A percentile compares a stretch with the other conserved stretches of the same genome.
Conservation (phyloP, 495 filamentous ascomycete genomes). For the Rhizodiscina lignyota region DNA sequence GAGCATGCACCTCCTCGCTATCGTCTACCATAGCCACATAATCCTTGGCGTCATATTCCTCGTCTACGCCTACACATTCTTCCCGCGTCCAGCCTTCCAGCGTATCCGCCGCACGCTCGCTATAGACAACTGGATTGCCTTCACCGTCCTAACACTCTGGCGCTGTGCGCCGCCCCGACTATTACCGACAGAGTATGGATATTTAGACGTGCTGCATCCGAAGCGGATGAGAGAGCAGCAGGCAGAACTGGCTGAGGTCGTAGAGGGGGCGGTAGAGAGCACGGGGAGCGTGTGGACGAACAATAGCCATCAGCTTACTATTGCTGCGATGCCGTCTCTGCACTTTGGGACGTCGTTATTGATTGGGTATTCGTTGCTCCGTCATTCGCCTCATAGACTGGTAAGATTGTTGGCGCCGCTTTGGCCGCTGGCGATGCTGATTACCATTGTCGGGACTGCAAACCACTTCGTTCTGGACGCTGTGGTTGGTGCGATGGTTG, state of each 20-base stretch:
- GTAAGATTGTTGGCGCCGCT: conserved; percentile 4
- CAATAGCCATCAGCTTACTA: conserved; percentile 5
- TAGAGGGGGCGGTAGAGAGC: too few relatives aligned
- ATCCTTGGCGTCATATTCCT: conserved; percentile 3
- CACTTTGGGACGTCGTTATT: conserved; percentile 9
- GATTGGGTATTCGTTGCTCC: conserved; percentile 2
- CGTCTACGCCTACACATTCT: conserved; percentile 4
- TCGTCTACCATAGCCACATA: conserved; percentile 6
- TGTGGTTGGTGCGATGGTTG: conserved; percentile 4
- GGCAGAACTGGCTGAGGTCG: neutral
- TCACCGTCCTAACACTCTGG: conserved; percentile 4
- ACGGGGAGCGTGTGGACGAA: conserved; percentile 1
- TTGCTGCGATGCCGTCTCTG: conserved; percentile 8
- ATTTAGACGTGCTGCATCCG: conserved; percentile 4
- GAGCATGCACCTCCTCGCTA: conserved; percentile 1
- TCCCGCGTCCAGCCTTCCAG: conserved; percentile 1
- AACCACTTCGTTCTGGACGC: conserved; percentile 9
- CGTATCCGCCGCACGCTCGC: conserved; percentile 7
- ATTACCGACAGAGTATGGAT: conserved; percentile 3
- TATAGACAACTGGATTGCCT: conserved; percentile 6
- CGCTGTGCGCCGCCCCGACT: conserved; percentile 5
- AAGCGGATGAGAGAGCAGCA: neutral
- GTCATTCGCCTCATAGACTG: conserved; percentile 3
- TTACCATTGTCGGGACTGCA: conserved; percentile 7
- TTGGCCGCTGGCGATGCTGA: conserved; percentile 5